Evolutionary conservation across 768 basidiomycete genomes (phyloP).

Genomic region (Mycena chlorophos): DNA sequence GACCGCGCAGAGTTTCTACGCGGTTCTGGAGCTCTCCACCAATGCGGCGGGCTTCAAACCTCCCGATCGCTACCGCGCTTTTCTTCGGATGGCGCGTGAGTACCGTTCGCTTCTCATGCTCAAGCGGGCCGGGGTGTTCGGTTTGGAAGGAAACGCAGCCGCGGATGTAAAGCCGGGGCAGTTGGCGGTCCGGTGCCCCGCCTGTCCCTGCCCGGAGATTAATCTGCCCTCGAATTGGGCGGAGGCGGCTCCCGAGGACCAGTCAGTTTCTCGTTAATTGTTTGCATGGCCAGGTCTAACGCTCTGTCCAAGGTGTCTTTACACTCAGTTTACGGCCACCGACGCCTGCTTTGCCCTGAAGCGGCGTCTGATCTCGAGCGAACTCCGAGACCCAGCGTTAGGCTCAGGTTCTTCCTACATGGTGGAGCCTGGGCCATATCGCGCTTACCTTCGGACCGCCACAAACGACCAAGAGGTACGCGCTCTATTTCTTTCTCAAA

Average conservation of each 20-base stretch:
- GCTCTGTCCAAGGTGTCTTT: constrained; percentile 16
- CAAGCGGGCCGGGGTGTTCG: constrained; percentile 25
- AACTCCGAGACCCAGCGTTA: background rate
- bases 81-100: background rate
- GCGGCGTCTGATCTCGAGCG: background rate
- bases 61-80: background rate
- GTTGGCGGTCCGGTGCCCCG: constrained; percentile 31
- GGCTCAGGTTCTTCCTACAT: background rate
- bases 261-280: constrained; percentile 12
- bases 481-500: background rate
- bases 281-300: background rate
- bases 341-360: background rate
- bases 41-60: background rate
- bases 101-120: constrained; percentile 6
- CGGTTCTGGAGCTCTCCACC: constrained; percentile 8
- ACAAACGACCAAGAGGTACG: constrained; percentile 17
- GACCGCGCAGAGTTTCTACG: constrained; percentile 21
- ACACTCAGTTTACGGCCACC: background rate
- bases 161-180: constrained; percentile 26
- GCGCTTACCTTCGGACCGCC: constrained; percentile 1
- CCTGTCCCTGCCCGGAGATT: constrained; percentile 34
- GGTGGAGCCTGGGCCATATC: background rate
- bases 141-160: constrained; percentile 27
- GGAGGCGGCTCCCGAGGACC: constrained; percentile 12
- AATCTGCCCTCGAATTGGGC: constrained; percentile 32